Evolutionary conservation across 495 filamentous ascomycete species (phyloP).

Genomic region (Penicilliopsis zonata): DNA sequence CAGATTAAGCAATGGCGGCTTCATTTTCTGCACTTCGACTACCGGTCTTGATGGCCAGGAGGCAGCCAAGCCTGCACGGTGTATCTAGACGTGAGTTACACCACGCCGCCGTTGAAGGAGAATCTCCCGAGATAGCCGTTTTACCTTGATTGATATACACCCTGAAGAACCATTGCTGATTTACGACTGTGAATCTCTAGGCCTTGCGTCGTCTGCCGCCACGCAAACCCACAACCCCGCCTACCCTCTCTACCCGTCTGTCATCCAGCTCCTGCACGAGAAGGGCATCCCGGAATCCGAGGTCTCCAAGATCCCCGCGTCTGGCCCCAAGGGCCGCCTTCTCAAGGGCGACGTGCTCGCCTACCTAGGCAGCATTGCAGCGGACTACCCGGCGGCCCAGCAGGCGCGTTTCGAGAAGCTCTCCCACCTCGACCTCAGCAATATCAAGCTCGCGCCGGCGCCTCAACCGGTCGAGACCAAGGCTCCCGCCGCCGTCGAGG

Average conservation of each 20-base stretch:
- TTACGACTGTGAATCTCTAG: constrained; percentile 5
- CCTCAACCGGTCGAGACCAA: constrained; percentile 27
- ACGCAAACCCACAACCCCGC: constrained; percentile 50
- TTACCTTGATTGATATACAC: neutral
- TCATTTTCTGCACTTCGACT: constrained; percentile 22
- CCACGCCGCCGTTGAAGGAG: no score
- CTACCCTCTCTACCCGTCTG: constrained; percentile 79
- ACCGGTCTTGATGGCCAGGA: constrained; percentile 26
- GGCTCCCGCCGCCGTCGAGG: constrained; percentile 22
- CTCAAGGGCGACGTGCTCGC: constrained; percentile 94
- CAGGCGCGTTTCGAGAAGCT: constrained; percentile 60
- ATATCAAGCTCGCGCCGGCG: constrained; percentile 73
- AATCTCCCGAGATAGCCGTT: no score
- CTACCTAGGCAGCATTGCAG: constrained; percentile 65
- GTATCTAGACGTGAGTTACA: constrained; percentile 31
- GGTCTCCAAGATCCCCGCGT: constrained; percentile 67
- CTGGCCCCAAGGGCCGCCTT: constrained; percentile 78
- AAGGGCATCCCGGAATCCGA: constrained; percentile 61
- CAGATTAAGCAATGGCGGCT: constrained; percentile 31
- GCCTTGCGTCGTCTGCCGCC: constrained; percentile 24
- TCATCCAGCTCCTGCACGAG: constrained; percentile 65
- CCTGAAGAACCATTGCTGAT: no score
- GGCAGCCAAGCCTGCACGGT: constrained; percentile 21
- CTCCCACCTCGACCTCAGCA: constrained; percentile 79
- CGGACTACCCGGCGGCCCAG: constrained; percentile 55